Percentiles rank a stretch among this genome's conserved stretches.
Evolutionary conservation across 208 protist genomes (phyloP).

Genomic region (Cochliopodium minus): DNA sequence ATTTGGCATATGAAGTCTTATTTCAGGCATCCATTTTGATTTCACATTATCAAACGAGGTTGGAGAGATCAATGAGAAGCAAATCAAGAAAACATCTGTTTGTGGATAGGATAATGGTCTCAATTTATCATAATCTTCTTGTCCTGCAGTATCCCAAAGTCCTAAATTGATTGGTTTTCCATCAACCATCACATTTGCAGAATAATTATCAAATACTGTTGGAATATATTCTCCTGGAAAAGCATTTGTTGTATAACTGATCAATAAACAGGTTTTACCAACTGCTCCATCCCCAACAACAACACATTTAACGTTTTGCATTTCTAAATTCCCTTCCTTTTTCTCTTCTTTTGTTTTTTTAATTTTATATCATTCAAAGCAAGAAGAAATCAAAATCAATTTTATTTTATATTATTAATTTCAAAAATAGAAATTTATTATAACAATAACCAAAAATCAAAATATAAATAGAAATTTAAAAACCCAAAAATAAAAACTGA

Average conservation of each 20-base stretch:
- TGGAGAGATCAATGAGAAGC: slow-evolving; percentile 40
- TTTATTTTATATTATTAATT: too few species aligned
- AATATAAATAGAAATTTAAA: too few species aligned
- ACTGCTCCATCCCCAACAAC: slow-evolving; percentile 34
- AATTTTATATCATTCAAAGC: too few species aligned
- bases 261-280: slow-evolving; percentile 35
- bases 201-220: slow-evolving; percentile 66
- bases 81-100: slow-evolving; percentile 53
- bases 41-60: slow-evolving; percentile 46
- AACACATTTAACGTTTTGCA: slow-evolving; percentile 28
- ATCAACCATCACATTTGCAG: slow-evolving; percentile 43
- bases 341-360: too few species aligned
- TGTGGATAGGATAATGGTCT: slow-evolving; percentile 46
- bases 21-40: slow-evolving; percentile 42
- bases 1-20: slow-evolving; percentile 41
- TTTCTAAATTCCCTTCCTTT: too few species aligned
- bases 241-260: slow-evolving; percentile 19
- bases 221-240: slow-evolving; percentile 38
- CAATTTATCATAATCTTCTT: slow-evolving; percentile 66
- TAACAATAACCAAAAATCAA: too few species aligned
- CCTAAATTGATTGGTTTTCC: slow-evolving; percentile 32
- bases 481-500: too few species aligned
- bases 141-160: slow-evolving; percentile 54
- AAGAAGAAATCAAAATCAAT: too few species aligned
- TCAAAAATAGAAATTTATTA: too few species aligned